Evolutionary conservation across 148 eudicot species (phyloP).

Genomic region (Rhododendron kiyosumense): DNA sequence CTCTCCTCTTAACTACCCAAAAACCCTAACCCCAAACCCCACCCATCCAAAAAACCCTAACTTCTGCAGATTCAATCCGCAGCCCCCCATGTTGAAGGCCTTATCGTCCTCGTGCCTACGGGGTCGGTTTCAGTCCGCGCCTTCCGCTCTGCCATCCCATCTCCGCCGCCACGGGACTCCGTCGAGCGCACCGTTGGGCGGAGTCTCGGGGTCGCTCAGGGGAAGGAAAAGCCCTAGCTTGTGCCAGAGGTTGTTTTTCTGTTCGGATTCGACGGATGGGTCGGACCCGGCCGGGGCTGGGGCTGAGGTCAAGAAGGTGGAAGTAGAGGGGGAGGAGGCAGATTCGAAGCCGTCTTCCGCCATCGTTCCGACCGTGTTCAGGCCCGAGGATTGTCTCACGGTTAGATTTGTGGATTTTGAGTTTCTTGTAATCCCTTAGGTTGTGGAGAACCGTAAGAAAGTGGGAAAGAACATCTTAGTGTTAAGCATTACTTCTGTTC

Average conservation of each 20-base stretch:
- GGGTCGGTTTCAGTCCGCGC: constrained; percentile 22
- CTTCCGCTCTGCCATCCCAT: constrained; percentile 21
- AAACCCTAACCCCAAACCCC: background rate
- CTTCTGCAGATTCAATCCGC: background rate
- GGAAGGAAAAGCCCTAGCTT: constrained; percentile 32
- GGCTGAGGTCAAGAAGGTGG: constrained; percentile 27
- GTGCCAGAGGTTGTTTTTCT: constrained; percentile 41
- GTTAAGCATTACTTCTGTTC: background rate
- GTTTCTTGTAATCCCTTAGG: background rate
- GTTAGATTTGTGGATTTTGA: constrained; percentile 23
- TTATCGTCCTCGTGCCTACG: constrained; percentile 31
- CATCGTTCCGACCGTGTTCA: constrained; percentile 63
- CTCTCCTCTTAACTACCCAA: background rate
- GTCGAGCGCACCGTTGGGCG: constrained; percentile 39
- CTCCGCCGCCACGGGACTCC: constrained; percentile 27
- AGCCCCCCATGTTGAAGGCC: constrained; percentile 47
- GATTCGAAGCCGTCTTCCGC: constrained; percentile 54
- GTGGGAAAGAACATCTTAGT: background rate
- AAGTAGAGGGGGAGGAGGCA: constrained; percentile 35
- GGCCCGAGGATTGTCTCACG: constrained; percentile 80
- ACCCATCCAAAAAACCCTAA: background rate
- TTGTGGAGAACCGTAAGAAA: background rate
- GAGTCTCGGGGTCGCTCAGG: constrained; percentile 38
- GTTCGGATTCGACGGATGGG: constrained; percentile 65
- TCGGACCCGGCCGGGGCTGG: constrained; percentile 22